Conservation (phyloP, 1,284 basidiomycete species). For the Coniferiporia weirii region DNA sequence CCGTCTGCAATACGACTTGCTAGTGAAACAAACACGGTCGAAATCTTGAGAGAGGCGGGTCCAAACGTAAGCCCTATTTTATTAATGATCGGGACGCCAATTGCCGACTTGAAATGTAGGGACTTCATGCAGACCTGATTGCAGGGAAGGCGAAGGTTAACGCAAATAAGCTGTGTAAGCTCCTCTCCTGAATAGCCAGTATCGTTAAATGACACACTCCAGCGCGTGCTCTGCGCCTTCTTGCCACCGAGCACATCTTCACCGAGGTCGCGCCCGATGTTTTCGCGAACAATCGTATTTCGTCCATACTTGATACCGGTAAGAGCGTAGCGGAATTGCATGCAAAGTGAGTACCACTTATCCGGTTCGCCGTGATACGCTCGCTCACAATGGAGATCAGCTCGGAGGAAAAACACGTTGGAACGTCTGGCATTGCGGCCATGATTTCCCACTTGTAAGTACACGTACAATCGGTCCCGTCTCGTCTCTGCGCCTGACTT, state of each 20-base stretch:
- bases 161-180: conserved; percentile 22
- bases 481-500: too few relatives aligned
- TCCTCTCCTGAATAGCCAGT: background rate
- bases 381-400: background rate
- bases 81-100: too few relatives aligned
- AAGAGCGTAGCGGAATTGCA: conserved; percentile 17
- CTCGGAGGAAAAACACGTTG: background rate
- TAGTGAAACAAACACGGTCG: conserved; percentile 9
- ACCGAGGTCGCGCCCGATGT: conserved; percentile 28
- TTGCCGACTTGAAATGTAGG: too few relatives aligned
- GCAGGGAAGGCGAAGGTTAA: conserved; percentile 18
- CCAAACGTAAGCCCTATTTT: too few relatives aligned
- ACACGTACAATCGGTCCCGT: too few relatives aligned
- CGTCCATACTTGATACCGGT: conserved; percentile 27
- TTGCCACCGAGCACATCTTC: conserved; percentile 32
- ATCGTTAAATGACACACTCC: background rate
- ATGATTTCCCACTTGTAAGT: too few relatives aligned
- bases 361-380: background rate
- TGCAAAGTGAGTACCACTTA: background rate
- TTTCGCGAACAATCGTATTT: conserved; percentile 33
- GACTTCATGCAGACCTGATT: conserved; percentile 19
- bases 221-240: conserved; percentile 31
- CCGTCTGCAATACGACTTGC: conserved; percentile 15
- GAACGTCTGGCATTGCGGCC: too few relatives aligned
- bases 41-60: conserved; percentile 6